Evolutionary conservation across 495 filamentous ascomycete genomes (phyloP).

Genomic region (Talaromyces ruber): DNA sequence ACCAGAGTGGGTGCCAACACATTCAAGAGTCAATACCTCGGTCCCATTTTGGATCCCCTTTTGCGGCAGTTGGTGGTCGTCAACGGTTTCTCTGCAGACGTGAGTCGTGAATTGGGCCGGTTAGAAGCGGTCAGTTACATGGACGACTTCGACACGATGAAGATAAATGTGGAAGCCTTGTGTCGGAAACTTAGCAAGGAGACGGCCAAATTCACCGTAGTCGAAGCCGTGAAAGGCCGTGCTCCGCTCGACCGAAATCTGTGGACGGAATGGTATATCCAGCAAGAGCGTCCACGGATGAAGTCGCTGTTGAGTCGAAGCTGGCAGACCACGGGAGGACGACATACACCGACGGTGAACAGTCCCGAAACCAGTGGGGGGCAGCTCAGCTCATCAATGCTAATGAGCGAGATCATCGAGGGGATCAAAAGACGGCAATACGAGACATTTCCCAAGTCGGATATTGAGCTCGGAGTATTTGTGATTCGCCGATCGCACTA

Average conservation of each 20-base stretch:
- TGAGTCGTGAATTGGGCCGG: conserved; percentile 47
- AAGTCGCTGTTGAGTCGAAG: conserved; percentile 51
- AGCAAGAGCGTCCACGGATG: conserved; percentile 61
- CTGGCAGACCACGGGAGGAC: conserved; percentile 31
- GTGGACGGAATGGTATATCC: conserved; percentile 65
- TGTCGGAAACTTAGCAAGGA: conserved; percentile 34
- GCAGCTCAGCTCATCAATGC: conserved; percentile 41
- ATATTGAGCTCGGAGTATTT: conserved; percentile 55
- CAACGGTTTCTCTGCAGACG: conserved; percentile 51
- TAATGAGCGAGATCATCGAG: conserved; percentile 57
- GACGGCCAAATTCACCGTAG: conserved; percentile 37
- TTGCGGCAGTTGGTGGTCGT: conserved; percentile 57
- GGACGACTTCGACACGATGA: conserved; percentile 49
- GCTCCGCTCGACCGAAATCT: conserved; percentile 46
- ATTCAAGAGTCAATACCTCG: conserved; percentile 57
- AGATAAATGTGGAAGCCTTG: conserved; percentile 38
- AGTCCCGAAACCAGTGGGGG: conserved; percentile 26
- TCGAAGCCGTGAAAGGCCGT: conserved; percentile 43
- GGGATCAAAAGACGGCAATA: conserved; percentile 46
- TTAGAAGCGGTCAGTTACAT: conserved; percentile 51
- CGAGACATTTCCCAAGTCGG: conserved; percentile 33
- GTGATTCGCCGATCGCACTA: conserved; percentile 46
- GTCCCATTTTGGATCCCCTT: conserved; percentile 58
- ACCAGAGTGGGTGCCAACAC: conserved; percentile 53
- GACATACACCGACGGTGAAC: conserved; percentile 19